phyloP scores from a whole-genome alignment of 345 rosid genomes.

The Schrenkiella parvula region DNA sequence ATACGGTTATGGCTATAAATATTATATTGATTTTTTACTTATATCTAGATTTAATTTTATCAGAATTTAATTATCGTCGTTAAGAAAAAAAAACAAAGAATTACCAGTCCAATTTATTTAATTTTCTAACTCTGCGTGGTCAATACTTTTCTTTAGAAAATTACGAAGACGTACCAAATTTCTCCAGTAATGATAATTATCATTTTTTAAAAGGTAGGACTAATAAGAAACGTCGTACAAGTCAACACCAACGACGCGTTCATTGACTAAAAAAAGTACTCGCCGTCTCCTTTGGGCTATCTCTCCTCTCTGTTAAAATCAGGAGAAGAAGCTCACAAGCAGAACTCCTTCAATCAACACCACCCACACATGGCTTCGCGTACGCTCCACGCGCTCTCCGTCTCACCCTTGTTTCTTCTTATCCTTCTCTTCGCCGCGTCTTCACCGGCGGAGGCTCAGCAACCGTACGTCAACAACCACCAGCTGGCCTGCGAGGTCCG shows the following conservation, averaged over 20 bases:
- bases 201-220: neutral
- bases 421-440: neutral
- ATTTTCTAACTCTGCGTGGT: too few species aligned
- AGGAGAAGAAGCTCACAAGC: neutral
- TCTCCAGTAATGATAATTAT: neutral
- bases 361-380: slow-evolving; percentile 5
- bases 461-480: slow-evolving; percentile 54
- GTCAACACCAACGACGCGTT: slow-evolving; percentile 26
- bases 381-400: neutral
- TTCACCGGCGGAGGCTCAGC: slow-evolving; percentile 42
- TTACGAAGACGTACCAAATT: neutral
- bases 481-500: slow-evolving; percentile 42
- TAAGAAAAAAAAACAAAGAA: too few species aligned
- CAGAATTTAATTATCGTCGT: too few species aligned
- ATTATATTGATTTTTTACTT: too few species aligned
- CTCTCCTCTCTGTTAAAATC: slow-evolving; percentile 4
- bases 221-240: slow-evolving; percentile 1
- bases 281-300: slow-evolving; percentile 11
- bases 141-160: neutral
- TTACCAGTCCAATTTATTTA: too few species aligned
- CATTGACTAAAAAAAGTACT: slow-evolving; percentile 8
- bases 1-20: too few species aligned
- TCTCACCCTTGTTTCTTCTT: neutral
- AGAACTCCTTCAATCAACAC: neutral
- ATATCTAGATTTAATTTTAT: too few species aligned